Evolutionary conservation across 805 yeast species (phyloP).

Genomic region (Saccharomyces kudriavzevii): DNA sequence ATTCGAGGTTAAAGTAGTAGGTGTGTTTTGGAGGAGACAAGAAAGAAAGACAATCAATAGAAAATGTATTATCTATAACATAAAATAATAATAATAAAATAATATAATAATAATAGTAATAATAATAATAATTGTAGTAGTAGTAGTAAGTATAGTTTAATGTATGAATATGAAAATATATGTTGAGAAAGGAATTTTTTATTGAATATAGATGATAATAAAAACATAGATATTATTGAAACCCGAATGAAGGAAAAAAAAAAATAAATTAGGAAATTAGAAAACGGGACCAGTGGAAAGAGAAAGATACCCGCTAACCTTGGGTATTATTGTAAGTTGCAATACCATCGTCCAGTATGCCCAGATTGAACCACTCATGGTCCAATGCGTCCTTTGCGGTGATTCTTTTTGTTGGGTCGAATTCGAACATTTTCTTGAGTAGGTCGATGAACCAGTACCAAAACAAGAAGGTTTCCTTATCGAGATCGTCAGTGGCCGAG

Average conservation of each 20-base stretch:
- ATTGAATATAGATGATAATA: background rate
- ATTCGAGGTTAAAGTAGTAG: conserved; percentile 43
- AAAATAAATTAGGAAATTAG: background rate
- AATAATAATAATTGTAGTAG: background rate
- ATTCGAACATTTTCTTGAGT: conserved; percentile 53
- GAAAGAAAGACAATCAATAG: background rate
- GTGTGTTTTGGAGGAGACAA: background rate
- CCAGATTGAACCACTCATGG: conserved; percentile 75
- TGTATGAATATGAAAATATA: background rate
- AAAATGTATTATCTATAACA: background rate
- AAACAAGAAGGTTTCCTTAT: conserved; percentile 60
- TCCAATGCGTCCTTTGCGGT: conserved; percentile 68
- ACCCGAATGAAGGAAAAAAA: background rate
- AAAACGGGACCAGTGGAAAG: background rate
- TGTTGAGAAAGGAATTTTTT: background rate
- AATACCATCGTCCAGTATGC: conserved; percentile 49
- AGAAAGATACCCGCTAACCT: background rate
- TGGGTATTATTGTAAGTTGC: conserved; percentile 17
- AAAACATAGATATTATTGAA: background rate
- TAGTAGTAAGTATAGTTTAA: background rate
- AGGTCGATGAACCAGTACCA: conserved; percentile 80
- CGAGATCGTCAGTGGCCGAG: conserved; percentile 18
- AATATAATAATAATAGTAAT: background rate
- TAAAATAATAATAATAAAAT: background rate
- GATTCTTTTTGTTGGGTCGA: conserved; percentile 64